Percentiles rank a stretch among this genome's conserved stretches.
Evolutionary conservation across 768 basidiomycete species (phyloP).

Genomic region (Suillus occidentalis): DNA sequence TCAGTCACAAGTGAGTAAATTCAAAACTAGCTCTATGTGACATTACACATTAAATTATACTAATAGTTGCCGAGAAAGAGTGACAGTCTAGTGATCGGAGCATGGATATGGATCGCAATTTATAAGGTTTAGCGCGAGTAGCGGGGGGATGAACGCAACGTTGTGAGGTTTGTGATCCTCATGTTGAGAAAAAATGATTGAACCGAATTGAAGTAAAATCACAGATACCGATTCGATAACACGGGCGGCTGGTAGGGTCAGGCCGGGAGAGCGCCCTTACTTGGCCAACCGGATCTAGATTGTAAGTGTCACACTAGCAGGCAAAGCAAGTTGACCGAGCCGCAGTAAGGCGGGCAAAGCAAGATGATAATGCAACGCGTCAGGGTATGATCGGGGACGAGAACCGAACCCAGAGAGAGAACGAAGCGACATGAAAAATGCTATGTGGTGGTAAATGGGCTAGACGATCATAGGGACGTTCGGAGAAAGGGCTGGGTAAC

Average conservation of each 20-base stretch:
- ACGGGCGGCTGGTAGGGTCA: slow-evolving; percentile 8
- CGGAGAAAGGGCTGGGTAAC: slow-evolving; percentile 24
- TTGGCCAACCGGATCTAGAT: slow-evolving; percentile 32
- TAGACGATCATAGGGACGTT: slow-evolving; percentile 2
- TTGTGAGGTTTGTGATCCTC: slow-evolving; percentile 22
- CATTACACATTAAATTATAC: slow-evolving; percentile 14
- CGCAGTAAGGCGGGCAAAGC: slow-evolving; percentile 23
- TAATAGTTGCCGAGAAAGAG: slow-evolving; percentile 15
- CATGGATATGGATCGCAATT: slow-evolving; percentile 12
- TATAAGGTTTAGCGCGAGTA: slow-evolving; percentile 26
- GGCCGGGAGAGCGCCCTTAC: slow-evolving; percentile 18
- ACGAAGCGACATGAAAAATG: slow-evolving; percentile 23
- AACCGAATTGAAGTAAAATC: slow-evolving; percentile 9
- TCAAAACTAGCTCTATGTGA: slow-evolving; percentile 12
- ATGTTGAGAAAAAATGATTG: slow-evolving; percentile 17
- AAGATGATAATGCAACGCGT: slow-evolving; percentile 19
- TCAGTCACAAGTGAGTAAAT: slow-evolving; percentile 22
- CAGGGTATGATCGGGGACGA: slow-evolving; percentile 12
- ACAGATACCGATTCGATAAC: slow-evolving; percentile 6
- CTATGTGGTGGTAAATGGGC: slow-evolving; percentile 25
- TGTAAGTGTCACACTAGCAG: neutral
- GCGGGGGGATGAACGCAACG: slow-evolving; percentile 36
- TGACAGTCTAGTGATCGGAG: slow-evolving; percentile 20
- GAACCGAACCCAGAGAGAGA: slow-evolving; percentile 2
- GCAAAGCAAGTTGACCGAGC: slow-evolving; percentile 19